These are phyloP conservation scores for Excoecaria cochinchinensis DNA, from an alignment of 345 rosid genomes.

Conservation along the genomic window DNA sequence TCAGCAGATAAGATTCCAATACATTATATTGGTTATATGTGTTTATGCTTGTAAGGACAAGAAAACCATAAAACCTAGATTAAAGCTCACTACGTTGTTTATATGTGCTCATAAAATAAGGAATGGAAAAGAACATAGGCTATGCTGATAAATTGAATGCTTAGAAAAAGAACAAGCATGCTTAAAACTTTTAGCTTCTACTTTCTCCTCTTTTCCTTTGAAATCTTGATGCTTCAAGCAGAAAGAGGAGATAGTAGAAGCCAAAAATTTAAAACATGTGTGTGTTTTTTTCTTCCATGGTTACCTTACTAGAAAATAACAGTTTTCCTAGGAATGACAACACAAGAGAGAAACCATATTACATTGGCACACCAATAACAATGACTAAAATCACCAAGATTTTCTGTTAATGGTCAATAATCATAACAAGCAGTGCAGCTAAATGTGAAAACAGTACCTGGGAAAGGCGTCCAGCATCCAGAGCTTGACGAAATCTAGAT, in stretches of 20 bases:
- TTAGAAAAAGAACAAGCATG: too few relatives aligned
- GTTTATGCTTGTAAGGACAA: background rate
- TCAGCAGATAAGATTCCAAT: constrained; percentile 2
- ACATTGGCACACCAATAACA: background rate
- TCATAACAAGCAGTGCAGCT: background rate
- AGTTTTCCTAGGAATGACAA: background rate
- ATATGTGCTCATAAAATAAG: too few relatives aligned
- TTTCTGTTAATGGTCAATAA: constrained; percentile 6
- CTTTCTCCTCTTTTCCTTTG: too few relatives aligned
- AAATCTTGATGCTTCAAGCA: too few relatives aligned
- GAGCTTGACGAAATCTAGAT: constrained; percentile 80
- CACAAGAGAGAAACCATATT: background rate
- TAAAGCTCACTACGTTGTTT: too few relatives aligned
- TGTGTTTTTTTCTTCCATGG: too few relatives aligned
- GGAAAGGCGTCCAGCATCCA: constrained; percentile 94
- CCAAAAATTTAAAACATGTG: too few relatives aligned
- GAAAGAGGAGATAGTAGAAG: too few relatives aligned
- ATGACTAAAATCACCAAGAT: background rate
- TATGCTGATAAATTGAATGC: too few relatives aligned
- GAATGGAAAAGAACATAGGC: too few relatives aligned
- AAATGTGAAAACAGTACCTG: constrained; percentile 48
- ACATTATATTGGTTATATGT: background rate
- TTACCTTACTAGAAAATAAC: background rate
- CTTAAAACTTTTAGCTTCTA: too few relatives aligned
- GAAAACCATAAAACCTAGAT: background rate